Percentiles rank a stretch among this genome's conserved stretches.
Conservation (phyloP, 2,329 filamentous ascomycete species). For the Waltergamsia citrina region DNA sequence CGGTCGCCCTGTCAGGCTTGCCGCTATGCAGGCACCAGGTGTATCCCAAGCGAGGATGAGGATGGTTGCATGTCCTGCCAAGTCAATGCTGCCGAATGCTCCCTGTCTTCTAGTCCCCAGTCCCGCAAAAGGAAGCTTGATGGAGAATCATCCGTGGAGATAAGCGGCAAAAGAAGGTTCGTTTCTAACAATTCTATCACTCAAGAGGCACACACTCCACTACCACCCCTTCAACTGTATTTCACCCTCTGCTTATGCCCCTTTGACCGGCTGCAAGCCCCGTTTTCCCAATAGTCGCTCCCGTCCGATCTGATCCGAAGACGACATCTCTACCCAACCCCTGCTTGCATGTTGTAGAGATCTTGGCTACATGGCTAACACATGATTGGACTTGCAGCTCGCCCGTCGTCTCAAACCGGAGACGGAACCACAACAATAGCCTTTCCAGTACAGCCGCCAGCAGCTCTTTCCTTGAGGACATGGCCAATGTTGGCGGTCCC, state of each 20-base stretch:
- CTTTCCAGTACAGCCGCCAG: slow-evolving; percentile 53
- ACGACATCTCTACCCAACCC: not conserved
- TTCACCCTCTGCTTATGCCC: not conserved
- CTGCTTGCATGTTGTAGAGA: not conserved
- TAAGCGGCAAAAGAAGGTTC: slow-evolving; percentile 61
- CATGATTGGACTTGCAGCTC: slow-evolving; percentile 44
- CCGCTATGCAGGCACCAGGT: slow-evolving; percentile 63
- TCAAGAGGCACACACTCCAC: not conserved
- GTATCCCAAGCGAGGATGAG: slow-evolving; percentile 66
- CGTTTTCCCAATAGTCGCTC: not conserved
- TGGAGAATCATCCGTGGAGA: slow-evolving; percentile 51
- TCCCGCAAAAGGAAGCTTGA: slow-evolving; percentile 73
- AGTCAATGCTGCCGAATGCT: slow-evolving; percentile 69
- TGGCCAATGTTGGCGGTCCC: slow-evolving; percentile 60
- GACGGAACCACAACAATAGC: slow-evolving; percentile 45
- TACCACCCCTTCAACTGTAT: not conserved
- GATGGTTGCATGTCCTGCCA: slow-evolving; percentile 70
- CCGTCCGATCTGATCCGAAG: not conserved
- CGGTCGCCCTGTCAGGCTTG: slow-evolving; percentile 63
- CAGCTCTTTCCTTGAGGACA: slow-evolving; percentile 57
- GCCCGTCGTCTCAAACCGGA: slow-evolving; percentile 40
- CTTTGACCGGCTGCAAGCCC: not conserved
- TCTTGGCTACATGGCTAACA: slow-evolving; percentile 27
- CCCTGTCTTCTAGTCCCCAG: slow-evolving; percentile 65
- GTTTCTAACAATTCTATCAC: slow-evolving; percentile 17